Percentiles rank a stretch among this genome's conserved stretches.
phyloP scores from a whole-genome alignment of 345 rosid species.

The Eucalyptus camaldulensis region DNA sequence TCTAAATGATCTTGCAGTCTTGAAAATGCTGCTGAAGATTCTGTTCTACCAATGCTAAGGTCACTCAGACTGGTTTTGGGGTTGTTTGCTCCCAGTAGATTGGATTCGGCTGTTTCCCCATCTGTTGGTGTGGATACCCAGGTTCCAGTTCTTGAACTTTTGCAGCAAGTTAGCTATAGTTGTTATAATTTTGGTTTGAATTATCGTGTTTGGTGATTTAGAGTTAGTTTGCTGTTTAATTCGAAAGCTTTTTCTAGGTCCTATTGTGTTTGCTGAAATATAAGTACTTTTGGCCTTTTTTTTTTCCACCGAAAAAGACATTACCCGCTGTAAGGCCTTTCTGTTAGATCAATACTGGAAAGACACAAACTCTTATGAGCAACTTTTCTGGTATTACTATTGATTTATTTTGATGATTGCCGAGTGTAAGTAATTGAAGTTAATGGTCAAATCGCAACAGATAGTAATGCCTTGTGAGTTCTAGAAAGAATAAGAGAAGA shows the following conservation, averaged over 20 bases:
- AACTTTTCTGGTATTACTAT: not conserved
- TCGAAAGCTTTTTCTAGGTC: not conserved
- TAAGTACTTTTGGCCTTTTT: not conserved
- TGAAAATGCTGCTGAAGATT: slow-evolving; percentile 91
- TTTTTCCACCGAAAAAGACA: not conserved
- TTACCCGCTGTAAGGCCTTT: not conserved
- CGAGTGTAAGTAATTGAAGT: not conserved
- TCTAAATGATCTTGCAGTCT: slow-evolving; percentile 44
- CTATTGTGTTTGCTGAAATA: not conserved
- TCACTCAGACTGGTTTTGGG: slow-evolving; percentile 57
- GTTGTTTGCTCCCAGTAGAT: slow-evolving; percentile 43
- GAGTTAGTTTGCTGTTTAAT: not conserved
- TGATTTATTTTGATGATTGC: not conserved
- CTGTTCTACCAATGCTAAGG: slow-evolving; percentile 82
- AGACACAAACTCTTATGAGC: not conserved
- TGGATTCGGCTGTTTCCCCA: slow-evolving; percentile 31
- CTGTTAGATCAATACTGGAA: not conserved
- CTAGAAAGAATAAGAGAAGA: not conserved
- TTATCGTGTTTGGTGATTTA: not conserved
- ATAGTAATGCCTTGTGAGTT: not conserved
- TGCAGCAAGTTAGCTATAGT: not conserved
- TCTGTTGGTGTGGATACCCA: slow-evolving; percentile 46
- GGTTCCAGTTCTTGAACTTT: slow-evolving; percentile 20
- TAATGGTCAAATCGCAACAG: not conserved
- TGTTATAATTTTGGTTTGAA: not conserved